Evolutionary conservation across 2,329 filamentous ascomycete genomes (phyloP).

Genomic region (Aspergillus pseudoterreus): DNA sequence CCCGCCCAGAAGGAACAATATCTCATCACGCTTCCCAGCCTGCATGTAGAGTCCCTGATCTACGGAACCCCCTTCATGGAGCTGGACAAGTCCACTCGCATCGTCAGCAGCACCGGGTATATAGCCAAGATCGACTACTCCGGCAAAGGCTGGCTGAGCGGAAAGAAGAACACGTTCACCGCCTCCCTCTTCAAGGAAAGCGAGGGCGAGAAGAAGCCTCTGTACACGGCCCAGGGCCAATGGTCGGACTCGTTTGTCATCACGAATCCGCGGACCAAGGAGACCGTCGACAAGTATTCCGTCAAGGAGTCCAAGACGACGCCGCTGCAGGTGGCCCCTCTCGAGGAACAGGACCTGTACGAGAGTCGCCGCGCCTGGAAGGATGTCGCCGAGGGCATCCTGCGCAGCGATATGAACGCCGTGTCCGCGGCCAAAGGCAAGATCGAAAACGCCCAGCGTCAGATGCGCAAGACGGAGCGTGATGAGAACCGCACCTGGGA

Average conservation of each 20-base stretch:
- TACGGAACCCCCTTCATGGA: slow-evolving; percentile 75
- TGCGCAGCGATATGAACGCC: slow-evolving; percentile 76
- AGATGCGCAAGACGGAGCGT: slow-evolving; percentile 68
- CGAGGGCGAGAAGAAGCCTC: slow-evolving; percentile 62
- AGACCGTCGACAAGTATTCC: slow-evolving; percentile 57
- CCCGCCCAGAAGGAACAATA: slow-evolving; percentile 60
- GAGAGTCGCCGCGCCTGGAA: slow-evolving; percentile 87
- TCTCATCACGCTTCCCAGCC: slow-evolving; percentile 82
- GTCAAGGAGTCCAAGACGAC: slow-evolving; percentile 58
- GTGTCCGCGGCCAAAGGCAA: slow-evolving; percentile 76
- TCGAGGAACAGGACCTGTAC: slow-evolving; percentile 78
- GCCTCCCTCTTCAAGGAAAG: slow-evolving; percentile 68
- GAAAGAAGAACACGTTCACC: slow-evolving; percentile 89
- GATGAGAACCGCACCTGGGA: slow-evolving; percentile 75
- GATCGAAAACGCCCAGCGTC: slow-evolving; percentile 86
- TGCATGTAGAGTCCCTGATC: slow-evolving; percentile 92
- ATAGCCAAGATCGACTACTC: slow-evolving; percentile 88
- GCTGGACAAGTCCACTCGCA: slow-evolving; percentile 78
- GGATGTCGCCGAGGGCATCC: slow-evolving; percentile 77
- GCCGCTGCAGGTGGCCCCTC: slow-evolving; percentile 65
- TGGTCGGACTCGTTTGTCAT: slow-evolving; percentile 85
- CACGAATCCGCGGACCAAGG: slow-evolving; percentile 59
- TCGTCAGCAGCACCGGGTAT: slow-evolving; percentile 81
- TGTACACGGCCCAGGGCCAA: slow-evolving; percentile 80
- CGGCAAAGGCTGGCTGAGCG: slow-evolving; percentile 89